Base-by-base conservation (phyloP, 2,329 filamentous ascomycete genomes). In the Colletotrichum nymphaeae region DNA sequence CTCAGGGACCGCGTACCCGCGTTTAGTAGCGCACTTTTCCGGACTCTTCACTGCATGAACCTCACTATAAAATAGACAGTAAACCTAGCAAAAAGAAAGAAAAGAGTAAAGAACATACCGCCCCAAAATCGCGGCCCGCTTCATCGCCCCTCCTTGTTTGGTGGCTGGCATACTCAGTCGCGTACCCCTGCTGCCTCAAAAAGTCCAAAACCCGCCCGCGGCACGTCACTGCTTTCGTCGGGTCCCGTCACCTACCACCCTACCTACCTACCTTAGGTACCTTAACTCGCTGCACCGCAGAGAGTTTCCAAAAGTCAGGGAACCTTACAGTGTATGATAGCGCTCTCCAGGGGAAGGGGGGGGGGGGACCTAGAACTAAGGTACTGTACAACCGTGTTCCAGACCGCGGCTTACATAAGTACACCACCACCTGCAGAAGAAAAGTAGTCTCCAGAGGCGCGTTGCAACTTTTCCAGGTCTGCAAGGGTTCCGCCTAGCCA, bases 331-430 rank as follows among this genome's bases (percentile, higher is more conserved):
- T 30, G 64, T n/a, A 32, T 16, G 42, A 8, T 46, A 32, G 55
- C 63, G 60, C 28, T 37, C 12, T 32, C 28, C 26, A 30, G 7
- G 11, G 35, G 26, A 26, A 5, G 35, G 35, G 30, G 30, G 30
- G 30, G 30, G 30, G 11, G 9, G 32, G 32, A 42, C 37, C 37
- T 42, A 16, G 1, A 7, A 42, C 37, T 42, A 7, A 14, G 4
- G 26, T 12, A 30, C 28, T 30, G 8, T 35, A 19, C 37, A 28
- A 19, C 8, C 30, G 0, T 22, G 30, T 35, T 24, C 42, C 55
- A 70, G 67, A 72, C 60, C 60, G 70, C 70, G 67, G 70, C 60
- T 73, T 65, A 65, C 46, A 56, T 69, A 73, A 59, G 7, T 12
- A 14, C 8, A 46, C 16, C 12, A 26, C 4, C 32, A 53, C 65